These are phyloP conservation scores for Penicillium silybi DNA, from an alignment of 495 filamentous ascomycete genomes.

Conservation along the genomic window DNA sequence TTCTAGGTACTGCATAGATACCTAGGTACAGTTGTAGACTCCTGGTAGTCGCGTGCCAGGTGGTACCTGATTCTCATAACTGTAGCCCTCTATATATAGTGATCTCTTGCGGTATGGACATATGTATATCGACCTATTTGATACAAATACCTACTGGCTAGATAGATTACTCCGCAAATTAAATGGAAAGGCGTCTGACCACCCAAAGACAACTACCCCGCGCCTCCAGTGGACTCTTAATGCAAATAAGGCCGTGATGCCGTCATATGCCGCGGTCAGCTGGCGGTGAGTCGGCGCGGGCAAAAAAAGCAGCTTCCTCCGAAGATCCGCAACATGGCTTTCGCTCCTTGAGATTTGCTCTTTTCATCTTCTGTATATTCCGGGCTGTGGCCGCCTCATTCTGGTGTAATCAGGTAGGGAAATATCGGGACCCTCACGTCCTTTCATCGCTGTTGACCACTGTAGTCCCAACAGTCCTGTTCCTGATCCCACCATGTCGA, in stretches of 20 bases:
- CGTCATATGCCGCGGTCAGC: slow-evolving; percentile 22
- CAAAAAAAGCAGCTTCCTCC: slow-evolving; percentile 18
- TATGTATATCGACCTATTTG: too few species aligned
- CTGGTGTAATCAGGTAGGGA: slow-evolving; percentile 2
- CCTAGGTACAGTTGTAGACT: neutral
- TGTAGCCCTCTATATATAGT: neutral
- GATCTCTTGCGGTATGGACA: too few species aligned
- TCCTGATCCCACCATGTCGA: slow-evolving; percentile 31
- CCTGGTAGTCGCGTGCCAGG: neutral
- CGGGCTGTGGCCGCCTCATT: slow-evolving; percentile 1
- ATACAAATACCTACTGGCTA: too few species aligned
- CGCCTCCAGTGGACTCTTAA: neutral
- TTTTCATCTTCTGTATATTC: neutral
- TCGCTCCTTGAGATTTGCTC: slow-evolving; percentile 7
- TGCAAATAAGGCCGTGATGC: slow-evolving; percentile 9
- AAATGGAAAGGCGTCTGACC: neutral
- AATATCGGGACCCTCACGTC: neutral
- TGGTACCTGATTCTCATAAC: too few species aligned
- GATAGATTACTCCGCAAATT: neutral
- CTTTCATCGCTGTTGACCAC: neutral
- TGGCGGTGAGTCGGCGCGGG: slow-evolving; percentile 25
- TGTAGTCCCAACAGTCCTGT: neutral
- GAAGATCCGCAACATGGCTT: slow-evolving; percentile 11
- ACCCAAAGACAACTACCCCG: neutral
- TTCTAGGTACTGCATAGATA: neutral